A percentile compares a stretch with the other conserved stretches of the same genome.
phyloP scores from a whole-genome alignment of 2,329 filamentous ascomycete species.

The Verticillium zaregamsianum region DNA sequence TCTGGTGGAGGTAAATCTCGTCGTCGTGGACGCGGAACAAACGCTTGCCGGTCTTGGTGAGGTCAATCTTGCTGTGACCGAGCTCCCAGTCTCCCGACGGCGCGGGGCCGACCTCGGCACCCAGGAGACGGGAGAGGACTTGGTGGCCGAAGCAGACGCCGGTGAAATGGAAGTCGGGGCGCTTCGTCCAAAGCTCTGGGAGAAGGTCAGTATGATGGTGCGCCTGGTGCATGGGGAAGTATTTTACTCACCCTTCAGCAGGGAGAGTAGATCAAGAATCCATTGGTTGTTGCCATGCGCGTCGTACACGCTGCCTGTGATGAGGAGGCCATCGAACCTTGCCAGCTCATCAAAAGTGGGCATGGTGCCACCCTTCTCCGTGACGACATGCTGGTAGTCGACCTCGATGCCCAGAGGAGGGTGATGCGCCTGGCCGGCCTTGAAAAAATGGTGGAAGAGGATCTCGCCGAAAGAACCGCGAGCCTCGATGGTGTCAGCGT shows the following conservation, averaged over 20 bases:
- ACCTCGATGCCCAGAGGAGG: constrained; percentile 52
- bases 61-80: constrained; percentile 59
- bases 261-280: constrained; percentile 66
- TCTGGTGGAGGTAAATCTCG: constrained; percentile 63
- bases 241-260: constrained; percentile 36
- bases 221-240: not conserved
- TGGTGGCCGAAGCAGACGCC: constrained; percentile 83
- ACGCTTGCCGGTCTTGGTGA: constrained; percentile 62
- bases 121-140: constrained; percentile 68
- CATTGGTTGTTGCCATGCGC: constrained; percentile 68
- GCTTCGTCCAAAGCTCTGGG: constrained; percentile 42
- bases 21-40: constrained; percentile 56
- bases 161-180: constrained; percentile 54
- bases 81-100: constrained; percentile 68
- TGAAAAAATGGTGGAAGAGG: constrained; percentile 44
- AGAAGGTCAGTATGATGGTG: not conserved
- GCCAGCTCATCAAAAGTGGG: constrained; percentile 48
- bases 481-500: constrained; percentile 43
- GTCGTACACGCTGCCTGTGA: constrained; percentile 67
- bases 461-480: constrained; percentile 52
- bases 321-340: constrained; percentile 66
- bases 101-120: constrained; percentile 61
- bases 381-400: constrained; percentile 50
- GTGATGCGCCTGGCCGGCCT: constrained; percentile 46
- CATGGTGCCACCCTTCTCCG: constrained; percentile 41